phyloP scores from a whole-genome alignment of 169 alveolate genomes.

The Babesia caballi region DNA sequence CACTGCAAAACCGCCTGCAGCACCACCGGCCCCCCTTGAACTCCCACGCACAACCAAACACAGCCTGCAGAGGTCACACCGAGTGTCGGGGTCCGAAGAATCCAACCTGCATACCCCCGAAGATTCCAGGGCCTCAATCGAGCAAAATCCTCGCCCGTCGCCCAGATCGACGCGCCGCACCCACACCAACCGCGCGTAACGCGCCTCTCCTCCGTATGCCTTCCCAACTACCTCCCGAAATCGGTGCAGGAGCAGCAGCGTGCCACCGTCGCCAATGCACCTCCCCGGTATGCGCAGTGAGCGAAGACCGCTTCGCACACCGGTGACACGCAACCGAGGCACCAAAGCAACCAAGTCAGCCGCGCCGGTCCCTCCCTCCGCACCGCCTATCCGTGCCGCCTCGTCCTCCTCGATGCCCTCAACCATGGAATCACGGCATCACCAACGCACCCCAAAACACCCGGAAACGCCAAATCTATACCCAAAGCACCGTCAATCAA shows the following conservation, averaged over 20 bases:
- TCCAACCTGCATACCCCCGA: neutral
- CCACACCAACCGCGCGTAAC: neutral
- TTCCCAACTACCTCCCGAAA: neutral
- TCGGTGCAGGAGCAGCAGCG: neutral
- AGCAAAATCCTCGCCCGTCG: neutral
- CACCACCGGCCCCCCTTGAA: neutral
- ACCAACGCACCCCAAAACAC: neutral
- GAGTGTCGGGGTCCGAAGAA: neutral
- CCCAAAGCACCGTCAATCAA: neutral
- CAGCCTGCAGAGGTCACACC: neutral
- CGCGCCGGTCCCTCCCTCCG: too few relatives aligned
- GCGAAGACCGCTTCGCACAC: neutral
- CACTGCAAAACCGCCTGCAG: neutral
- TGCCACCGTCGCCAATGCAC: neutral
- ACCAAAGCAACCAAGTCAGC: too few relatives aligned
- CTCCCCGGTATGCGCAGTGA: neutral
- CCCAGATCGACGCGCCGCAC: neutral
- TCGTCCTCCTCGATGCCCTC: neutral
- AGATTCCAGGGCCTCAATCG: neutral
- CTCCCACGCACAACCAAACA: neutral
- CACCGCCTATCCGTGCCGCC: neutral
- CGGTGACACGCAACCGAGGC: neutral
- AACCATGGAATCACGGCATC: neutral
- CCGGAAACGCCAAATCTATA: neutral
- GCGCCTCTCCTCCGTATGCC: neutral